Base-by-base conservation (phyloP, 2,329 filamentous ascomycete genomes). In the Celoporthe dispersa region DNA sequence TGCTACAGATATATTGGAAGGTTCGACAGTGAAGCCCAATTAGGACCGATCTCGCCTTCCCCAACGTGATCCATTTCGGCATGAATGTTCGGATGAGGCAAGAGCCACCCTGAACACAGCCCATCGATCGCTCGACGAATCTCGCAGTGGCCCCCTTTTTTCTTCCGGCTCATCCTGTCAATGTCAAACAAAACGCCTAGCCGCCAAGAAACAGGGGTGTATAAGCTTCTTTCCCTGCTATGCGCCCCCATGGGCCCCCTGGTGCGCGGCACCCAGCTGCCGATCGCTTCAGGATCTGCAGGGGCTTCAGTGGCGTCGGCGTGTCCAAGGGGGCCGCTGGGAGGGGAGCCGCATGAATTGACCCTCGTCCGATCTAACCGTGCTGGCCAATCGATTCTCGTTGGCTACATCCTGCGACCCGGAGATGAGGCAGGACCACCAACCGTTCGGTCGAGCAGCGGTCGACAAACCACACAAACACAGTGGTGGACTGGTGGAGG, bases 331-430 rank as follows among this genome's bases (percentile, higher is more conserved):
- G 41, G 39, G 62, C 11, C 37, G 25, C 37, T 28, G 31, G 2
- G 57, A 31, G 44, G 28, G 62, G 62, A 64, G 62, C 62, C 62
- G 62, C 62, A 64, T 48, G 25, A 64, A 44, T 51, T 64, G 62
- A 28, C 28, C 28, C n/a, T 19, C 41, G 16, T 64, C 28, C 41
- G 62, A 39, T 19, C 37, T 63, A 39, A 6, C 59, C 59, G 35
- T 37, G 60, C 60, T 41, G n/a, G 62, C 39, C 62, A 44, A 64
- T 48, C 28, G 25, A 60, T 37, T 41, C 14, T 44, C n/a, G 35
- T 28, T 64, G 62, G 62, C 62, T 14, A 2, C 41, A 28, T 64
- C 28, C 62, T 64, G 28, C 39, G 41, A 48, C 14, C 62, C 39
- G 62, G 62, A 44, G 39, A 48, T 48, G 62, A 48, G 62, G 39